Conservation (phyloP, 352 stramenopile genomes). For the Salisapilia sapeloensis region DNA sequence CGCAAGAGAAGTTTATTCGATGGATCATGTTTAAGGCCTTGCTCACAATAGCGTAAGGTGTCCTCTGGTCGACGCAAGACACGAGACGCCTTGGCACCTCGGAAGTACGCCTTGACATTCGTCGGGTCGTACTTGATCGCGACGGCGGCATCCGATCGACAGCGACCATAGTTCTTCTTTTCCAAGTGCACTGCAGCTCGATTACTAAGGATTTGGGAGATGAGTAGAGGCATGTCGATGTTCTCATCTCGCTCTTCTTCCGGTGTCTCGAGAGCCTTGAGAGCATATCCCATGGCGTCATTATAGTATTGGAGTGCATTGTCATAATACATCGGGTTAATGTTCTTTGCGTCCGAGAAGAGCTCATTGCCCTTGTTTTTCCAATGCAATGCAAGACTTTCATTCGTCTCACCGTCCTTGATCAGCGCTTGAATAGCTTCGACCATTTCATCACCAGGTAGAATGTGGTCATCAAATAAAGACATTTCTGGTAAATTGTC, state of each 20-base stretch:
- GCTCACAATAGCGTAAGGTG: conserved; percentile 64
- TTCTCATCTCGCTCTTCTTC: conserved; percentile 31
- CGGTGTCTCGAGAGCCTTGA: conserved; percentile 55
- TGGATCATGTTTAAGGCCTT: conserved; percentile 54
- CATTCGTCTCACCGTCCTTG: conserved; percentile 71
- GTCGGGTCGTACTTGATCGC: conserved; percentile 43
- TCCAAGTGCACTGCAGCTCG: conserved; percentile 65
- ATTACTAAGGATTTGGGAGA: conserved; percentile 65
- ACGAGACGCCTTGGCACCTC: conserved; percentile 64
- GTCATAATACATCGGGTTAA: conserved; percentile 48
- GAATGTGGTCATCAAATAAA: conserved; percentile 77
- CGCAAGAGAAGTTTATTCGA: conserved; percentile 63
- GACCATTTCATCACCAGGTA: conserved; percentile 76
- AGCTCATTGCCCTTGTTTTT: conserved; percentile 83
- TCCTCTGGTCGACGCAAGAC: conserved; percentile 66
- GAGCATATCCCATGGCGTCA: conserved; percentile 52
- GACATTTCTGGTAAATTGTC: conserved; percentile 74
- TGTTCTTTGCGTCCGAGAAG: conserved; percentile 55
- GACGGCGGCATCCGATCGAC: conserved; percentile 56
- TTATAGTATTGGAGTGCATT: conserved; percentile 70
- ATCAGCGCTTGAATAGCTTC: conserved; percentile 76
- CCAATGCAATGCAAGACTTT: conserved; percentile 73
- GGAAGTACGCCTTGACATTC: conserved; percentile 77
- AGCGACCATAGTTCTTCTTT: conserved; percentile 78
- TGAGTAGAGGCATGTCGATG: conserved; percentile 55